Percentiles rank a stretch among this genome's conserved stretches.
These are phyloP conservation scores for Hanseniaspora valbyensis DNA, from an alignment of 805 yeast species.

Conservation along the genomic window DNA sequence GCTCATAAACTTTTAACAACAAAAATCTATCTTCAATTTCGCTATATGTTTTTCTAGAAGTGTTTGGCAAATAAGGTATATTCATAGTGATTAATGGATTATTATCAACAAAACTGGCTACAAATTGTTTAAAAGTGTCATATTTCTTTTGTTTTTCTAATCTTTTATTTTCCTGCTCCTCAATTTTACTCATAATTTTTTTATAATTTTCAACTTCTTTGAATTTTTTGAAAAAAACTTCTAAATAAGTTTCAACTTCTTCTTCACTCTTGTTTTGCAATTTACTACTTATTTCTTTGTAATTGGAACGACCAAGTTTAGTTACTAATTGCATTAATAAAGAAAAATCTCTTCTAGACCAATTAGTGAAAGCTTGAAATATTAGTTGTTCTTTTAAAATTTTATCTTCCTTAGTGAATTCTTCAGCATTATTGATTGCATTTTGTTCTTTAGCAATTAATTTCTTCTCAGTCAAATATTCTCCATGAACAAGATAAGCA, in stretches of 20 bases:
- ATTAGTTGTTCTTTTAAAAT: conserved; percentile 42
- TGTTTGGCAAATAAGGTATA: conserved; percentile 72
- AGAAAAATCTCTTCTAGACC: conserved; percentile 69
- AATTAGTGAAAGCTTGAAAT: conserved; percentile 48
- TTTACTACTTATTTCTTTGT: conserved; percentile 40
- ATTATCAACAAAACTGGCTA: conserved; percentile 43
- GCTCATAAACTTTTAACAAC: conserved; percentile 47
- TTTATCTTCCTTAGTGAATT: conserved; percentile 54
- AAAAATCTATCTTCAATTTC: conserved; percentile 61
- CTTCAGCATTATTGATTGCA: conserved; percentile 43
- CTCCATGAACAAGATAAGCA: conserved; percentile 9
- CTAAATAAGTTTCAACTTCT: conserved; percentile 50
- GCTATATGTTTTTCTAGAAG: conserved; percentile 63
- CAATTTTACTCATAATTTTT: conserved; percentile 60
- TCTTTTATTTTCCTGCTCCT: conserved; percentile 55
- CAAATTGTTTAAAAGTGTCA: conserved; percentile 27
- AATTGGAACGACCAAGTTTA: conserved; percentile 48
- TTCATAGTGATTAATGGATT: conserved; percentile 52
- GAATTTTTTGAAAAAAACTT: conserved; percentile 53
- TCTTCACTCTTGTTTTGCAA: conserved; percentile 46
- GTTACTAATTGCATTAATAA: conserved; percentile 61
- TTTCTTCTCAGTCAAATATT: conserved; percentile 19
- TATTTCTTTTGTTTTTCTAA: conserved; percentile 39
- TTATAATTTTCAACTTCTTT: conserved; percentile 57
- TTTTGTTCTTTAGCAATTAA: conserved; percentile 38